Percentiles rank a stretch among this genome's conserved stretches.
Conservation (phyloP, 768 basidiomycete species). For the Rhodotorula kratochvilovae region DNA sequence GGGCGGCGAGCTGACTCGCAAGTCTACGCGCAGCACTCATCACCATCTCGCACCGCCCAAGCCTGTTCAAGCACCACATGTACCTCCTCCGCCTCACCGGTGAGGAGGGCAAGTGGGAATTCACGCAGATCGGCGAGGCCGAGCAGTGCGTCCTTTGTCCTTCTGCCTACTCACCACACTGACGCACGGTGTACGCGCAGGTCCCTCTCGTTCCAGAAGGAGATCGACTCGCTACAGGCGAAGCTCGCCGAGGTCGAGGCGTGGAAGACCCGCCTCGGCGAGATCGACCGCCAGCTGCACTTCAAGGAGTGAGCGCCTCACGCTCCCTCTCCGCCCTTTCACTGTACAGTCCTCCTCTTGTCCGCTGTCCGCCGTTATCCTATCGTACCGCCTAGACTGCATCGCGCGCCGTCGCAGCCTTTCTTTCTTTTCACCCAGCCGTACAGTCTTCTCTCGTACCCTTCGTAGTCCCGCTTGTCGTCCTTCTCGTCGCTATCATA, state of each 20-base stretch:
- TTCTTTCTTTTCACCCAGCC: background rate
- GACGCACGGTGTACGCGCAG: background rate
- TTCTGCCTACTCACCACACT: constrained; percentile 8
- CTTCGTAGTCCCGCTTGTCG: background rate
- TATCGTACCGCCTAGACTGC: background rate
- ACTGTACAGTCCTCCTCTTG: too few relatives aligned
- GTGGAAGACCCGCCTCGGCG: constrained; percentile 60
- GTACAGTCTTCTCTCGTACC: background rate
- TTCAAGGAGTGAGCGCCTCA: constrained; percentile 7
- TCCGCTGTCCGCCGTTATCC: background rate
- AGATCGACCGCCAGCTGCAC: constrained; percentile 39
- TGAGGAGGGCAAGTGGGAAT: constrained; percentile 64
- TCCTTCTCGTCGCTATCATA: background rate
- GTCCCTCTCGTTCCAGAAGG: constrained; percentile 64
- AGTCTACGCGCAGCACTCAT: constrained; percentile 56
- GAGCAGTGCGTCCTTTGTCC: constrained; percentile 55
- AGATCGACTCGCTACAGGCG: constrained; percentile 64
- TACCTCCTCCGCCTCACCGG: constrained; percentile 75
- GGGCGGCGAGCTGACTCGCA: background rate
- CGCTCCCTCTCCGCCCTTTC: background rate
- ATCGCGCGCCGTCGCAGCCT: background rate
- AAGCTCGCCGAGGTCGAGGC: constrained; percentile 64
- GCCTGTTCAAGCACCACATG: constrained; percentile 81
- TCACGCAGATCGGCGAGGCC: constrained; percentile 65
- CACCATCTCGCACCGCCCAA: constrained; percentile 83